Evolutionary conservation across 2,329 filamentous ascomycete genomes (phyloP).

Genomic region (Colletotrichum cordylinicola): DNA sequence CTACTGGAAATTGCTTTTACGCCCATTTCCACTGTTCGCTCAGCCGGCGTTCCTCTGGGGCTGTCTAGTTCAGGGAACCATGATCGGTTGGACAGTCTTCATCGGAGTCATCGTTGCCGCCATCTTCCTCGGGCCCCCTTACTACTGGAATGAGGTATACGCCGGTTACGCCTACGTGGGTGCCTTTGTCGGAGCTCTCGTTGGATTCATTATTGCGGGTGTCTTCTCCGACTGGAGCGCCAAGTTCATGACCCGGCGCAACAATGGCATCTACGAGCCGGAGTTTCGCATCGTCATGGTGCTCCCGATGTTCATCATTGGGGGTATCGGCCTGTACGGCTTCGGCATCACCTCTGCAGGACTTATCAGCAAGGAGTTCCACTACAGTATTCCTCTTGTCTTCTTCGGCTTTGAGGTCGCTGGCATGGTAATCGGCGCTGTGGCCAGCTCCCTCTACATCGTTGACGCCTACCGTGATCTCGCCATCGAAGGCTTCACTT

Average conservation of each 20-base stretch:
- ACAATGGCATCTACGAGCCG: slow-evolving; percentile 86
- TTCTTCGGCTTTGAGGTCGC: slow-evolving; percentile 87
- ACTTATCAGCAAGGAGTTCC: slow-evolving; percentile 59
- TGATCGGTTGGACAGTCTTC: slow-evolving; percentile 96
- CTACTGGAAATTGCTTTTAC: slow-evolving; percentile 69
- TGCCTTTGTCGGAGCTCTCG: slow-evolving; percentile 81
- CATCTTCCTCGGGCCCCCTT: slow-evolving; percentile 80
- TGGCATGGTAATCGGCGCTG: slow-evolving; percentile 91
- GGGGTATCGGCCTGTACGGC: slow-evolving; percentile 80
- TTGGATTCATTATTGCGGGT: slow-evolving; percentile 80
- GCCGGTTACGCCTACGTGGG: slow-evolving; percentile 89
- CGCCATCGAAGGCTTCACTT: slow-evolving; percentile 87
- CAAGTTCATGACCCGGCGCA: slow-evolving; percentile 72
- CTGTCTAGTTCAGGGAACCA: slow-evolving; percentile 80
- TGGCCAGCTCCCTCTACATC: slow-evolving; percentile 85
- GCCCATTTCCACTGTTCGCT: slow-evolving; percentile 82
- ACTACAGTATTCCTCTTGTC: slow-evolving; percentile 76
- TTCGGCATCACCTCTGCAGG: slow-evolving; percentile 78
- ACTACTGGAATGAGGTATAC: slow-evolving; percentile 81
- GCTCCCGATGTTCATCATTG: slow-evolving; percentile 80
- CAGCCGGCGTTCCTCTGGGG: slow-evolving; percentile 88
- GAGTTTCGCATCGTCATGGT: slow-evolving; percentile 89
- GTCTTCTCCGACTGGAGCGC: slow-evolving; percentile 76
- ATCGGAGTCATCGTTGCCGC: slow-evolving; percentile 84
- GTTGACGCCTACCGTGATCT: slow-evolving; percentile 91